phyloP scores from a whole-genome alignment of 2,329 filamentous ascomycete species.

The Phoma sp. region DNA sequence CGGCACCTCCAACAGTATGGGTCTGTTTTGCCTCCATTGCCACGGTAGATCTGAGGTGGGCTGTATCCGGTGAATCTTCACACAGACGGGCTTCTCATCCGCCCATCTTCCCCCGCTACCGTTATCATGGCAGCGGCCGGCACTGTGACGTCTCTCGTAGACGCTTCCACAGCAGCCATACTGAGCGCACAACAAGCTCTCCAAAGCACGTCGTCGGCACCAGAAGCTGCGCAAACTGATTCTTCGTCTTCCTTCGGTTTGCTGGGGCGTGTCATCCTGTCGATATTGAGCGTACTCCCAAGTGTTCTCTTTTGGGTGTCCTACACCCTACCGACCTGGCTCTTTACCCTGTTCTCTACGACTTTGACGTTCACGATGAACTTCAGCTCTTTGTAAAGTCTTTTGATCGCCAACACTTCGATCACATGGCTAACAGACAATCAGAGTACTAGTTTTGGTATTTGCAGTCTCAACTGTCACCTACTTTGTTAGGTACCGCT shows the following conservation, averaged over 20 bases:
- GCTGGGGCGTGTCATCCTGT: slow-evolving; percentile 57
- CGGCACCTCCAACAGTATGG: slow-evolving; percentile 26
- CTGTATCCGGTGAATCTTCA: slow-evolving; percentile 6
- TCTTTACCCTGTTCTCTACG: slow-evolving; percentile 89
- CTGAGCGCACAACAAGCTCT: slow-evolving; percentile 3
- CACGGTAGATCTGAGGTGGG: slow-evolving; percentile 3
- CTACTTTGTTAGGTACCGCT: slow-evolving; percentile 94
- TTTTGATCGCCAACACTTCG: neutral
- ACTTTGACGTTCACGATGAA: slow-evolving; percentile 99
- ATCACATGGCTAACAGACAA: slow-evolving; percentile 32
- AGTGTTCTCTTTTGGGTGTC: slow-evolving; percentile 76
- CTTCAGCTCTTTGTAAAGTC: slow-evolving; percentile 84
- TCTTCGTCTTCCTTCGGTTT: slow-evolving; percentile 50
- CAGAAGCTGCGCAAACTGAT: slow-evolving; percentile 25
- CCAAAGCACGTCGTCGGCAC: neutral
- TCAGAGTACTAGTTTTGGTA: slow-evolving; percentile 68
- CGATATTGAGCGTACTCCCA: slow-evolving; percentile 61
- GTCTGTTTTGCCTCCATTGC: slow-evolving; percentile 14
- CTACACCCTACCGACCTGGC: slow-evolving; percentile 85
- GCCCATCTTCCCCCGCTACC: slow-evolving; percentile 5
- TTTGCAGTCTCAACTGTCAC: slow-evolving; percentile 82
- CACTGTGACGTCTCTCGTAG: slow-evolving; percentile 28
- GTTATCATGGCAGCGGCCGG: slow-evolving; percentile 35
- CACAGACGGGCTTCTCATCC: slow-evolving; percentile 3
- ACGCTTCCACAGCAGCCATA: slow-evolving; percentile 30